Evolutionary conservation across 108 stramenopile genomes (phyloP), one percentile per base, ranked within the genome.

Genomic region (Nitzschia inconspicua): DNA sequence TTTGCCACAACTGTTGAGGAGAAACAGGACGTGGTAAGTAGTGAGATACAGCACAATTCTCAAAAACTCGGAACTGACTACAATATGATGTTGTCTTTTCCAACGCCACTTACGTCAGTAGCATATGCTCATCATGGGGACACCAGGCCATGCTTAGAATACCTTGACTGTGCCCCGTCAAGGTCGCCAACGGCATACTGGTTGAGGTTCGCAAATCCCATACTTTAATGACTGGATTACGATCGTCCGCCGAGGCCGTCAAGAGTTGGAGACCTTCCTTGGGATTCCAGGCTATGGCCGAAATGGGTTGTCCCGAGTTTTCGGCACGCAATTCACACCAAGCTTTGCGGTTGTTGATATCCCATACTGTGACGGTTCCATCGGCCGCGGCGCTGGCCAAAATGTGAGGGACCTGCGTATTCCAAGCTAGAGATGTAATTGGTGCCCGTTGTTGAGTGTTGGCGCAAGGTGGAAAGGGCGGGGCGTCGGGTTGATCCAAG

Each of bases 151-250:
- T 70, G 44, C 86, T 86, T 5, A 99, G 75, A 60, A 99, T 80
- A 46, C 97, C 97, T 39, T 86, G 79, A 2, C 60, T 60, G 69
- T 98, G 98, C 51, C 96, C 98, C 57, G 75, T 39, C 35, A 97
- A 53, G 7, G 94, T 86, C 4, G 90, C 76, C 23, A 97, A 76
- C 0, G 98, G 97, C 82, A 94, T 89, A 40, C 94, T 84, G 6
- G 96, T 97, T 18, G 85, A 88, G 20, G 92, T 72, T 16, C 96
- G 78, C 52, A 99, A 67, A 67, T 99, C 97, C 95, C 96, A 99
- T 22, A 99, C 63, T 44, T 91, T 84, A 6, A 99, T 63, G 44
- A 96, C 91, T 4, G 95, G 94, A 51, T 89, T 88, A 11, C 79
- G 75, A 66, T 96, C 94, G 52, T 96, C 95, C 5, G 79, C 87